phyloP scores from a whole-genome alignment of 2,329 filamentous ascomycete genomes.

The Geosmithia putterillii region DNA sequence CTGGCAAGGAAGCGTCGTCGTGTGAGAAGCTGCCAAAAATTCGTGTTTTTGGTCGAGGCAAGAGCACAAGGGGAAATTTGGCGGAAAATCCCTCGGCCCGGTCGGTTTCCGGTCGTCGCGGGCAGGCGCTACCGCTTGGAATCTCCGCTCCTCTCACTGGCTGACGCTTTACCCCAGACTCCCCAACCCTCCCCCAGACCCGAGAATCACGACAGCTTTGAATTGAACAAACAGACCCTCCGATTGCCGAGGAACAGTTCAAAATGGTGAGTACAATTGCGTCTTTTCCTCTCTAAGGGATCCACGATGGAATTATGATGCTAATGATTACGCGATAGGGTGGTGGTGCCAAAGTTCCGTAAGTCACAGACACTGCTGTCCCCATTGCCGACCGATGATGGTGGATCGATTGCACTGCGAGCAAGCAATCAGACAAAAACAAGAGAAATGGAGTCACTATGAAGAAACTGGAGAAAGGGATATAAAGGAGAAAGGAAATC shows the following conservation, averaged over 20 bases:
- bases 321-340: slow-evolving; percentile 31
- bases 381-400: slow-evolving; percentile 3
- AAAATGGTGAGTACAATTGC: slow-evolving; percentile 39
- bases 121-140: background rate
- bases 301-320: background rate
- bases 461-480: too few relatives aligned
- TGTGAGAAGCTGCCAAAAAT: background rate
- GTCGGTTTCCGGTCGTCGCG: background rate
- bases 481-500: slow-evolving; percentile 9
- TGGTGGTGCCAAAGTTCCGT: slow-evolving; percentile 59
- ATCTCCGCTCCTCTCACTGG: background rate
- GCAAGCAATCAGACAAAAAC: too few relatives aligned
- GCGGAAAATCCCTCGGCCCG: background rate
- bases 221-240: slow-evolving; percentile 15
- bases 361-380: slow-evolving; percentile 16
- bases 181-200: background rate
- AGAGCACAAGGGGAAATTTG: background rate
- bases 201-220: background rate
- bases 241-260: slow-evolving; percentile 17
- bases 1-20: background rate
- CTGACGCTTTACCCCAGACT: background rate
- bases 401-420: too few relatives aligned
- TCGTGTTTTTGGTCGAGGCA: background rate
- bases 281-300: background rate
- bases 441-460: too few relatives aligned